Evolutionary conservation across 441 rosid species (phyloP).

Genomic region (Jatropha podagrica): DNA sequence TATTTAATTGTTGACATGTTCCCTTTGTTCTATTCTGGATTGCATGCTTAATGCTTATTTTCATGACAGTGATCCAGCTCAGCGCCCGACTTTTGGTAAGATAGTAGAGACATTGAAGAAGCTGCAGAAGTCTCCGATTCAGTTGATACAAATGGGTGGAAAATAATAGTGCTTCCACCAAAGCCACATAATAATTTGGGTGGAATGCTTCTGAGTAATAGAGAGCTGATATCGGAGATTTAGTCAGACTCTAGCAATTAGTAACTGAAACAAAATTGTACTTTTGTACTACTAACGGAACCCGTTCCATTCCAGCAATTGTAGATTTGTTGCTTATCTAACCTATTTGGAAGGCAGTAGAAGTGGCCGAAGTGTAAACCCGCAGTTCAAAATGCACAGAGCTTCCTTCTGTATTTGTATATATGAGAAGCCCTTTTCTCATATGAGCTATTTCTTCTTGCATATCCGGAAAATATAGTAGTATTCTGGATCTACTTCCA

Average conservation of each 20-base stretch:
- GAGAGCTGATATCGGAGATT: constrained; percentile 9
- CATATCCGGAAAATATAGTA: constrained; percentile 22
- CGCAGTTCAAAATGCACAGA: constrained; percentile 14
- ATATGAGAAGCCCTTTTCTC: constrained; percentile 17
- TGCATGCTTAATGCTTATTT: not conserved
- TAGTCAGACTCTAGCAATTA: constrained; percentile 1
- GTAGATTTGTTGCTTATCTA: constrained; percentile 37
- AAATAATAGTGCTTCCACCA: constrained; percentile 6
- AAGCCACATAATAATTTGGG: not conserved
- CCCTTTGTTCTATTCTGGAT: not conserved
- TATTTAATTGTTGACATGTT: not conserved
- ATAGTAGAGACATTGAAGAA: constrained; percentile 77
- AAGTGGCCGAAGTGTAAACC: constrained; percentile 14
- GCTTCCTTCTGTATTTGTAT: constrained; percentile 12
- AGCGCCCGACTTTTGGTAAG: constrained; percentile 67
- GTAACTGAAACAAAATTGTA: not conserved
- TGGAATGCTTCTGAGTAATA: not conserved
- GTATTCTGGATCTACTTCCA: constrained; percentile 20
- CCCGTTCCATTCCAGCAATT: constrained; percentile 32
- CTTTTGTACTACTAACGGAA: constrained; percentile 22
- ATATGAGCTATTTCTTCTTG: constrained; percentile 2
- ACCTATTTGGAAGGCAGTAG: constrained; percentile 25
- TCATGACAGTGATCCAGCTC: constrained; percentile 56
- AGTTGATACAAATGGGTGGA: constrained; percentile 62
- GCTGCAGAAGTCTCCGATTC: constrained; percentile 73